Evolutionary conservation across 306 rosid species (phyloP), one percentile per base, ranked within the genome.

Genomic region (Amphicarpaea edgeworthii): DNA sequence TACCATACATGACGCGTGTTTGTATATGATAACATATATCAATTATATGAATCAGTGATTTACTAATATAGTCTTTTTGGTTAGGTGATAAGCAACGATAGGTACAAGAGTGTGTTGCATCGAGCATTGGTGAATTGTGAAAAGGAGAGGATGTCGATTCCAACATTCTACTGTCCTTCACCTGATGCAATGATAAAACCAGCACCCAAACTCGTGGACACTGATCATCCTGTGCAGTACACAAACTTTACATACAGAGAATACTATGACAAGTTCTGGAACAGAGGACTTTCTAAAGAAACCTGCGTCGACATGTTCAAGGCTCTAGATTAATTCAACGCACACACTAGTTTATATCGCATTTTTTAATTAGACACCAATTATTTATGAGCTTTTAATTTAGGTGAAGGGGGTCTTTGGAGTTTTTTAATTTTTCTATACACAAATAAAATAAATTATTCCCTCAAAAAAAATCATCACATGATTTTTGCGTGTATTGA

Each of bases 51-150:
- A 30, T 30, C 37, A 30, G 37, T 30, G 5, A 30, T 4, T 43
- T 3, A n/a, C n/a, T n/a, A n/a, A n/a, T n/a, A n/a, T n/a, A n/a
- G n/a, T n/a, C n/a, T n/a, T n/a, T n/a, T n/a, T n/a, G n/a, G n/a
- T n/a, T n/a, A n/a, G 70, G 88, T 81, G 76, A 84, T 84, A 73
- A 84, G 88, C 81, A 84, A 84, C 50, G 81, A 77, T 12, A 81
- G 20, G 53, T 94, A 90, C 83, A 92, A 87, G 88, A 94, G 98
- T 62, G 98, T 92, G 63, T 47, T 93, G 88, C 98, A 94, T 82
- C 71, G 98, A 3, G 98, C 98, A 1, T 26, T 87, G 43, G 96
- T 91, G 23, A 94, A 92, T 14, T 20, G 77, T 20, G 90, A 90
- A 1, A 86, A 79, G 72, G 92, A 96, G 19, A 90, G 98, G 58